Percentiles rank a stretch among this genome's conserved stretches.
Evolutionary conservation across 768 basidiomycete species (phyloP).

Genomic region (Calocybe cyanea): DNA sequence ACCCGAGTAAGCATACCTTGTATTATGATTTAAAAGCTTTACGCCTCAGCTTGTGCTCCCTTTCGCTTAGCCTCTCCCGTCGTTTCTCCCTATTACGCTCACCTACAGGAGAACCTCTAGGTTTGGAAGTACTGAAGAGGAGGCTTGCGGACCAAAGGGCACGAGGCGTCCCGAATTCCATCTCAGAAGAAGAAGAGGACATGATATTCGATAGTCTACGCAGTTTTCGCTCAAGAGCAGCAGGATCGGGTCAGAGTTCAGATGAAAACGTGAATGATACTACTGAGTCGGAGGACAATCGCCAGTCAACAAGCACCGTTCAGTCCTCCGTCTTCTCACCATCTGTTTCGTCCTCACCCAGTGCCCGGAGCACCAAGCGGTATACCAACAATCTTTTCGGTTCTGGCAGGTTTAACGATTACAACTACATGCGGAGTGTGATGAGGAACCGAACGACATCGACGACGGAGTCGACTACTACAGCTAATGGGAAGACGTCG

Average conservation of each 20-base stretch:
- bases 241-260: constrained; percentile 27
- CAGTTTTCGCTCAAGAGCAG: constrained; percentile 33
- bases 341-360: constrained; percentile 41
- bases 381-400: constrained; percentile 88
- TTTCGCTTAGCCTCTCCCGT: constrained; percentile 61
- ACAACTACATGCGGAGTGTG: constrained; percentile 61
- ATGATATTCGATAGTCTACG: constrained; percentile 78
- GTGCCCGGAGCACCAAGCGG: constrained; percentile 54
- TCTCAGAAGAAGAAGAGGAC: constrained; percentile 81
- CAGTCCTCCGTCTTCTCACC: constrained; percentile 27
- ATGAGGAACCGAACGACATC: constrained; percentile 45
- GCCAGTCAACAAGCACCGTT: constrained; percentile 29
- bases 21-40: constrained; percentile 10
- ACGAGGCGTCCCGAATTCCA: constrained; percentile 60
- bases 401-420: constrained; percentile 75
- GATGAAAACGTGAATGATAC: constrained; percentile 26
- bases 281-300: constrained; percentile 25
- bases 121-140: constrained; percentile 58
- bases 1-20: constrained; percentile 79
- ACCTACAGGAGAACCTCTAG: constrained; percentile 60
- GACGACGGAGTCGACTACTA: constrained; percentile 40
- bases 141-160: constrained; percentile 76
- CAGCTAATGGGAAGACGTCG: constrained; percentile 26
- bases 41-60: constrained; percentile 12
- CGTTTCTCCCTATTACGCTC: constrained; percentile 79